Conservation (phyloP, 768 basidiomycete genomes). For the Trametes cinnabarina region DNA sequence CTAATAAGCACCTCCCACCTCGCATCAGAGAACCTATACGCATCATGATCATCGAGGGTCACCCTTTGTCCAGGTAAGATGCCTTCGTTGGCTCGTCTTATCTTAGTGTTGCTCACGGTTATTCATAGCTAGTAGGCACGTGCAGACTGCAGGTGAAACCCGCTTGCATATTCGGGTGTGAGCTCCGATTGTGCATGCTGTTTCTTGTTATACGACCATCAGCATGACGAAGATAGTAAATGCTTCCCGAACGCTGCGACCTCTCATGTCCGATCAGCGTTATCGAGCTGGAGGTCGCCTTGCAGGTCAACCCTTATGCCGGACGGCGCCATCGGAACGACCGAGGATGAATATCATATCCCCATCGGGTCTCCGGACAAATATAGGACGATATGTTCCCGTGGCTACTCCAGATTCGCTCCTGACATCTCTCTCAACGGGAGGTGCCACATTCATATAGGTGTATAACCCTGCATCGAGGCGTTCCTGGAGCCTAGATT, state of each 20-base stretch:
- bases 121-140: not conserved
- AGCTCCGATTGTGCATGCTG: no score
- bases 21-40: not conserved
- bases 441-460: not conserved
- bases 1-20: no score
- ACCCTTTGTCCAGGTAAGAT: not conserved
- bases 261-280: not conserved
- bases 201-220: not conserved
- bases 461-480: no score
- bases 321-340: not conserved
- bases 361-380: not conserved
- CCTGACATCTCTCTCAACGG: not conserved
- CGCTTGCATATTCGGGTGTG: not conserved
- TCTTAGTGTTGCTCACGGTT: slow-evolving; percentile 2
- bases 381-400: slow-evolving; percentile 6
- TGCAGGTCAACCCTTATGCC: not conserved
- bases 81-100: not conserved
- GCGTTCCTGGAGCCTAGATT: no score
- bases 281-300: not conserved
- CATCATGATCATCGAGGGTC: not conserved
- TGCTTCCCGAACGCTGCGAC: not conserved
- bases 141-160: not conserved
- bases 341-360: not conserved
- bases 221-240: not conserved
- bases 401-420: not conserved